Evolutionary conservation across 2,329 filamentous ascomycete species (phyloP).

Genomic region (Cladosporium sphaerospermum): DNA sequence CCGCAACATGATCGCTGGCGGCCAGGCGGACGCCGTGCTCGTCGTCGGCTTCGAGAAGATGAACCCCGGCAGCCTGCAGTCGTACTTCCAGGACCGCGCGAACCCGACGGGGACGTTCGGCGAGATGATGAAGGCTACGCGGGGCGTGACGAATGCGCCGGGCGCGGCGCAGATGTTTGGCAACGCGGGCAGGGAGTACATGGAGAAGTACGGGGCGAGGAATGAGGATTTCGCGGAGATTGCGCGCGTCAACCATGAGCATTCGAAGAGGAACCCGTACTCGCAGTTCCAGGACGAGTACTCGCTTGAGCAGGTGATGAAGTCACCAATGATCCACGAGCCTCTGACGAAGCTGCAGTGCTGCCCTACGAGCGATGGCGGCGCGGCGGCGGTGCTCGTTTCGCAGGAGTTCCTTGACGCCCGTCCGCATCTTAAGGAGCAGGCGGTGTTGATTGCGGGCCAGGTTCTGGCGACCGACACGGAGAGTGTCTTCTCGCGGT

Average conservation of each 20-base stretch:
- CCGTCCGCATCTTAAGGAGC: conserved; percentile 70
- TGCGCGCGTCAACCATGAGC: conserved; percentile 83
- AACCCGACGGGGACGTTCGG: conserved; percentile 68
- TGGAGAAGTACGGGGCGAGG: conserved; percentile 87
- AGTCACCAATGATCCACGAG: conserved; percentile 69
- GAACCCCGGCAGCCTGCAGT: conserved; percentile 81
- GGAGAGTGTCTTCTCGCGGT: conserved; percentile 69
- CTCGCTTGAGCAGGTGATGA: conserved; percentile 72
- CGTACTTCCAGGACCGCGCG: conserved; percentile 76
- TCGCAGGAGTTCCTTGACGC: conserved; percentile 83
- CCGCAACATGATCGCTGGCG: conserved; percentile 69
- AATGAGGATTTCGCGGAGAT: conserved; percentile 90
- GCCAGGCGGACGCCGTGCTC: conserved; percentile 78
- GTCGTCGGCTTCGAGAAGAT: conserved; percentile 98
- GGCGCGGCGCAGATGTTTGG: conserved; percentile 91
- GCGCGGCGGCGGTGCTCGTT: conserved; percentile 80
- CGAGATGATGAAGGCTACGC: conserved; percentile 75
- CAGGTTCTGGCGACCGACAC: conserved; percentile 83
- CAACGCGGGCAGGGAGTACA: conserved; percentile 89
- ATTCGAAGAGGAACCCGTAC: conserved; percentile 90
- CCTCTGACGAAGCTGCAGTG: conserved; percentile 97
- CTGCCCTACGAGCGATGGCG: conserved; percentile 92
- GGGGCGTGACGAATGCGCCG: conserved; percentile 75
- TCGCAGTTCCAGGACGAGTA: conserved; percentile 96
- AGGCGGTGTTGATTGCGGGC: conserved; percentile 84